Evolutionary conservation across 1,284 basidiomycete genomes (phyloP), one percentile per base, ranked within the genome.

Genomic region (Boletus holoroseus): DNA sequence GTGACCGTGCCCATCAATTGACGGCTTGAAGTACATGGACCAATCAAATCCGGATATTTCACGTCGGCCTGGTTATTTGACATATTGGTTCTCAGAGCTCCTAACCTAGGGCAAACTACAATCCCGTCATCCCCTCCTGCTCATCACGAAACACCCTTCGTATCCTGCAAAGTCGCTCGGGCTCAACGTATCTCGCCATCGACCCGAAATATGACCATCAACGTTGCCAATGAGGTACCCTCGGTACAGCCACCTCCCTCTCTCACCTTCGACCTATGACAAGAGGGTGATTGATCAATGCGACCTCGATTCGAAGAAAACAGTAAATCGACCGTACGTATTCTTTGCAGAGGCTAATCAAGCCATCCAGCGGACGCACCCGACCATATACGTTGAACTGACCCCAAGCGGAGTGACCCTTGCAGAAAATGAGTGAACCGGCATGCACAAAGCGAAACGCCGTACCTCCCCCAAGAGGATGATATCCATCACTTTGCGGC

Each of bases 321-420:
- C 5, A 7, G 15, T 2, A 15, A 44, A 35, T 39, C 8, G 27
- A 27, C 73, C 81, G 40, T 61, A 88, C 86, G 61, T 89, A 89
- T 77, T 85, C 81, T 62, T 89, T 89, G 15, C 75, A 79, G 2
- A 89, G 60, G 55, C 76, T 83, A 37, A 89, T 73, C 53, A 87
- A 78, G 2, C 87, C 86, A 61, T 89, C 86, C 55, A 74, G 76
- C 22, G 83, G 78, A 48, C 87, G 73, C 28, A 89, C 73, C 12
- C 84, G 78, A 35, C 87, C 86, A 8, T 82, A 67, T 16, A 89
- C 66, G 49, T 74, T 82, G 65, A 88, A 89, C 58, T 87, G 81
- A 18, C 86, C 86, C 87, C 86, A 89, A 24, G 85, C 79, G 3
- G 87, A 89, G 64, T 89, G 87, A 9, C 86, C 87, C 83, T 88